phyloP scores from a whole-genome alignment of 305 asterid species.

The Fraxinus sp. region DNA sequence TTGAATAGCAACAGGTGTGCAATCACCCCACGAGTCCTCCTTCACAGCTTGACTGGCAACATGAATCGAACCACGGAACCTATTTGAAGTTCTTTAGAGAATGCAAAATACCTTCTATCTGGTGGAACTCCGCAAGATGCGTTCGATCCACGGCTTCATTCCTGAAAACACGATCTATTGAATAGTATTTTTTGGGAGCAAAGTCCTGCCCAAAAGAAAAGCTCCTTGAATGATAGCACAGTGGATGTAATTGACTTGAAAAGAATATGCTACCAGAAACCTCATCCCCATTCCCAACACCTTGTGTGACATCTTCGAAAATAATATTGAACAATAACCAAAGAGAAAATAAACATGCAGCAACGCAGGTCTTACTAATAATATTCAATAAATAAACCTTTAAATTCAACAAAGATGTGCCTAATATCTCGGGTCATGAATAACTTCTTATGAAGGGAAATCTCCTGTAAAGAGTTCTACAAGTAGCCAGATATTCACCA shows the following conservation, averaged over 20 bases:
- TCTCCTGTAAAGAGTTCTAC: background rate
- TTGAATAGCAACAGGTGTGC: background rate
- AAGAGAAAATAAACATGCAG: background rate
- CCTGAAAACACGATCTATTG: constrained; percentile 95
- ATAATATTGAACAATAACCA: background rate
- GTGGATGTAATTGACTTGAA: constrained; percentile 10
- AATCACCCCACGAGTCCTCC: background rate
- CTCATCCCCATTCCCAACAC: background rate
- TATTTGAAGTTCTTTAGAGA: constrained; percentile 4
- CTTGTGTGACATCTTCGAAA: background rate
- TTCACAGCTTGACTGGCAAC: constrained; percentile 10
- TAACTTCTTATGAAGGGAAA: background rate
- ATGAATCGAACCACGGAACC: background rate
- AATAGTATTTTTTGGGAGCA: constrained; percentile 78
- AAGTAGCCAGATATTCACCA: background rate
- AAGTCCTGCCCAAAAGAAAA: constrained; percentile 51
- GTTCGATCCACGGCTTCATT: constrained; percentile 98
- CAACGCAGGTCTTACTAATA: background rate
- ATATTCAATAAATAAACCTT: background rate
- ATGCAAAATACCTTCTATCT: constrained; percentile 68
- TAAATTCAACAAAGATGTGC: background rate
- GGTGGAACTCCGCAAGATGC: constrained; percentile 99
- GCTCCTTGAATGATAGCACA: constrained; percentile 12
- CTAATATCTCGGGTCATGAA: constrained; percentile 1
- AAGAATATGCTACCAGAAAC: background rate